Evolutionary conservation across 306 rosid genomes (phyloP), one percentile per base, ranked within the genome.

Genomic region (Cucurbita ficifolia): DNA sequence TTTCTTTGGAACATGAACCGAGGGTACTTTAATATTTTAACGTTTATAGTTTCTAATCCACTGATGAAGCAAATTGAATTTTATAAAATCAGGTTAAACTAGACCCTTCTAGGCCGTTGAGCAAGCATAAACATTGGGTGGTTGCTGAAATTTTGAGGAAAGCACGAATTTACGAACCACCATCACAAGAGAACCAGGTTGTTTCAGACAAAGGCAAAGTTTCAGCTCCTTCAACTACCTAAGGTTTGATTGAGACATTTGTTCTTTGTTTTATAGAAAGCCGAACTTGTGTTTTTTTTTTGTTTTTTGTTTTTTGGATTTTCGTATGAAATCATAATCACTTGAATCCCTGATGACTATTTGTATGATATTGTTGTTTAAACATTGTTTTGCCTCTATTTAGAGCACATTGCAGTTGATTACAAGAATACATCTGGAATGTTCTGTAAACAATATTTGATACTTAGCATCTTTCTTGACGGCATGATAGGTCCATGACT

Each of bases 121-220:
- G 96, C 87, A 93, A 90, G 81, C 88, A 19, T 4, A 93, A 93
- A 83, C 79, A 81, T 69, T 93, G 98, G 98, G 74, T 83, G 50
- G 96, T 90, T 78, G 93, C 96, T 77, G 96, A 93, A 70, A 87
- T 93, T 74, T 82, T 93, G 62, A 88, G 85, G 88, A 88, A 85
- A 84, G 96, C 96, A 62, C 86, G 89, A 24, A 90, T 87, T 74
- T 92, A 92, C 79, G 81, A 71, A 57, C 92, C 92, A 6, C 96
- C 92, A 11, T 59, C 85, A 50, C 22, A 53, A 39, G 60, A 36
- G 19, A 75, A 61, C 19, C 71, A 19, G 14, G 33, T 61, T 69
- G 19, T 67, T 59, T 45, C 73, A 45, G 51, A 73, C 48, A 56
- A 43, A 10, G 24, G 43, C 61, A 17, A 21, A 18, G 76, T 0